Base-by-base conservation (phyloP, 768 basidiomycete species). In the Boletus rubroflammeus region DNA sequence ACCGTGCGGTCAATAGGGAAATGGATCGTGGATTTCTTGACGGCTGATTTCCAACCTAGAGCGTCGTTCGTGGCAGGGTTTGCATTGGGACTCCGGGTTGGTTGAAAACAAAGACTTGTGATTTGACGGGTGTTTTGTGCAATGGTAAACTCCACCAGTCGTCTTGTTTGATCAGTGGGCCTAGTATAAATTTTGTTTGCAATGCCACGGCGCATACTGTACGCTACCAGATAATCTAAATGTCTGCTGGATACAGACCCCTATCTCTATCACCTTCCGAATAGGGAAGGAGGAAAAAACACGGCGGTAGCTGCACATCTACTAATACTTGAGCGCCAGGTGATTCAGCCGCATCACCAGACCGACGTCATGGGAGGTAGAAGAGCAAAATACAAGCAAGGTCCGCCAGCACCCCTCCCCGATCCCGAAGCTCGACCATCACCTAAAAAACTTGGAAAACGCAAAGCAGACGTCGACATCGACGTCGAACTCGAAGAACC, bases 41-140 rank as follows among this genome's bases (percentile, higher is more conserved):
- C 89, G 0, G 90, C 93, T 7, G 92, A 97, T 67, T 95, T 98
- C 72, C 95, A 93, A 65, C 88, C 86, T 41, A 75, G 94, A 57
- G 94, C 93, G 2, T 86, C 89, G 14, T 97, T 97, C 72, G 62
- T 93, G 32, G 92, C 85, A 5, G 95, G 95, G 9, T 77, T 97
- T 54, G 79, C 76, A 1, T 74, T 98, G 28, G 95, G 95, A 10
- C 62, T 98, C 46, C 78, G 93, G 47, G 69, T 97, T 19, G 93
- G 94, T 50, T 96, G 70, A 76, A 41, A 36, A 17, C 45, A 7
- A 46, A 29, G 17, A 50, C 8, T 32, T 14, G 26, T 44, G 3
- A 28, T 41, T 25, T 23, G 21, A 32, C 29, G 2, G n/a, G 38
- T 47, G 42, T 31, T 44, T 23, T 34, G 26, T 29, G 9, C 23